These are phyloP conservation scores for Cicer pinnatifidum DNA, from an alignment of 306 rosid genomes.

Conservation along the genomic window DNA sequence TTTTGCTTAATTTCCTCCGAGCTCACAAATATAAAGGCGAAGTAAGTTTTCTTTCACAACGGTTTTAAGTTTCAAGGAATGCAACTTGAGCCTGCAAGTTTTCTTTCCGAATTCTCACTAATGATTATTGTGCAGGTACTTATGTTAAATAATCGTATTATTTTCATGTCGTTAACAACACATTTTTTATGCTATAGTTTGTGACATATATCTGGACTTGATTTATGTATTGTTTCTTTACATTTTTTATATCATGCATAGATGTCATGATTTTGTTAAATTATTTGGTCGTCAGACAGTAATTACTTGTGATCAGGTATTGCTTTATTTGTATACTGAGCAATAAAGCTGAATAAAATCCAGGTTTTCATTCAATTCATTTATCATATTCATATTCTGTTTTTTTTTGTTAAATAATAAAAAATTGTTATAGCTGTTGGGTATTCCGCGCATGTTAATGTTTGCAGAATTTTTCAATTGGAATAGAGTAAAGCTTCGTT, in stretches of 20 bases:
- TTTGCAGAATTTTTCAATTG: slow-evolving; percentile 90
- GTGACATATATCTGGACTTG: background rate
- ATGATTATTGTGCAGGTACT: slow-evolving; percentile 59
- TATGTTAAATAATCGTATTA: slow-evolving; percentile 77
- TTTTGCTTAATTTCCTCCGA: slow-evolving; percentile 81
- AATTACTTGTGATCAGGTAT: slow-evolving; percentile 95
- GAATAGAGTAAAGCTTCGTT: slow-evolving; percentile 95
- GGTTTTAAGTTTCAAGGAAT: slow-evolving; percentile 13
- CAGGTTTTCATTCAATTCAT: too few species aligned
- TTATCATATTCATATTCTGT: too few species aligned
- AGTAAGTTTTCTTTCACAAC: slow-evolving; percentile 55
- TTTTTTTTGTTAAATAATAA: too few species aligned
- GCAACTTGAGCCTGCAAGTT: slow-evolving; percentile 3
- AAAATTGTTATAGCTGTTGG: background rate
- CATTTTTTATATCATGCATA: slow-evolving; percentile 46
- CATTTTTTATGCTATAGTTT: background rate
- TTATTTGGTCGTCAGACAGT: slow-evolving; percentile 81
- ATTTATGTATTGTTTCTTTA: background rate
- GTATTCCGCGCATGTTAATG: slow-evolving; percentile 31
- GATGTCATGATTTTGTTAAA: slow-evolving; percentile 73
- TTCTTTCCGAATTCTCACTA: slow-evolving; percentile 8
- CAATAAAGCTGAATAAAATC: too few species aligned
- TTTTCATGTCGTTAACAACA: background rate
- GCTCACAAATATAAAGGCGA: slow-evolving; percentile 74
- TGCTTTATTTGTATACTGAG: background rate